A percentile compares a stretch with the other conserved stretches of the same genome.
Conservation (phyloP, 1,139 yeast genomes). For the Blastobotrys raffinosifermentans region DNA sequence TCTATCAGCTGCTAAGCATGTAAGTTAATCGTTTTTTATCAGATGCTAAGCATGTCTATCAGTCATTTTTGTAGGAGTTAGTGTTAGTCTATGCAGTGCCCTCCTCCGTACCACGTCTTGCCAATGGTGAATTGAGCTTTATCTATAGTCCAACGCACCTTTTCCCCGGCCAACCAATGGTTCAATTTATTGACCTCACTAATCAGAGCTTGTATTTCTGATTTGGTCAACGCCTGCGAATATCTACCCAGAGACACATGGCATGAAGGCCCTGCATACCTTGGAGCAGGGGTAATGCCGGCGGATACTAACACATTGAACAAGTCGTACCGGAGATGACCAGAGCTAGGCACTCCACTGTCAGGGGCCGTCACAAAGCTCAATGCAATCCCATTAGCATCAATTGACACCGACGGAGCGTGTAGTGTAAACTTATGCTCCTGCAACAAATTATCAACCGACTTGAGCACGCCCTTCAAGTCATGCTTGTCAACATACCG, state of each 20-base stretch:
- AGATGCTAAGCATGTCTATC: too few relatives aligned
- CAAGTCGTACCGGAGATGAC: background rate
- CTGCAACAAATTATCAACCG: too few relatives aligned
- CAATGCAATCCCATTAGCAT: background rate
- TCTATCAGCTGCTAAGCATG: too few relatives aligned
- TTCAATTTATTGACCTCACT: background rate
- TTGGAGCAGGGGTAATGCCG: background rate
- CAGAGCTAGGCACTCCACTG: background rate
- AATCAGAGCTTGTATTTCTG: background rate
- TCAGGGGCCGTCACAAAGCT: background rate
- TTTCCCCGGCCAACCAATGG: background rate
- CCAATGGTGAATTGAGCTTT: background rate
- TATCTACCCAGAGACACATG: background rate
- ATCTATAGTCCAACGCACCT: background rate
- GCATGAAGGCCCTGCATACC: slow-evolving; percentile 1
- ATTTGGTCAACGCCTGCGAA: background rate
- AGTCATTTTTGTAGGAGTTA: too few relatives aligned
- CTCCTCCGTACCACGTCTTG: background rate
- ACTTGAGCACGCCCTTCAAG: too few relatives aligned
- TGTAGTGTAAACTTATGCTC: background rate
- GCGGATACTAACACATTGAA: background rate
- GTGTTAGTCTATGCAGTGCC: background rate
- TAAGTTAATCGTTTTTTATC: too few relatives aligned
- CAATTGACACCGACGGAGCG: background rate
- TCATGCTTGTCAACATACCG: too few relatives aligned